phyloP scores from a whole-genome alignment of 2,329 filamentous ascomycete species.

The Endoconidiophora polonica region DNA sequence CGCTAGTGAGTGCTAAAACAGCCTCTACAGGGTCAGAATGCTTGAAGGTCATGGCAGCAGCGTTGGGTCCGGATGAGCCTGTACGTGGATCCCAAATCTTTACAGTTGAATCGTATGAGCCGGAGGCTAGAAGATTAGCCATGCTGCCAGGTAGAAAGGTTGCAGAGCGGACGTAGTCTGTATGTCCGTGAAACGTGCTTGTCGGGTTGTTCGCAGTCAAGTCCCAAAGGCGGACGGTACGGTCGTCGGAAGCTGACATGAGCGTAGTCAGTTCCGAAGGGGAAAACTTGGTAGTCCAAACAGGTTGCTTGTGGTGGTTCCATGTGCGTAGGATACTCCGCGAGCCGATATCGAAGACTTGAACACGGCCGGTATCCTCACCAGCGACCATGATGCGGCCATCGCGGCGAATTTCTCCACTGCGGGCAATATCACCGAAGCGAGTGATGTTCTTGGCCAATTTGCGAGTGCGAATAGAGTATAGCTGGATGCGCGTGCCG shows the following conservation, averaged over 20 bases:
- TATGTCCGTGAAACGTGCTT: conserved; percentile 68
- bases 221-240: conserved; percentile 88
- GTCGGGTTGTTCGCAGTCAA: conserved; percentile 63
- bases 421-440: conserved; percentile 81
- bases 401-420: conserved; percentile 75
- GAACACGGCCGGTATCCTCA: conserved; percentile 79
- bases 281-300: conserved; percentile 87
- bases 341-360: conserved; percentile 82
- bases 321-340: conserved; percentile 90
- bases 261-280: conserved; percentile 70
- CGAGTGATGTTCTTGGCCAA: conserved; percentile 85
- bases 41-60: conserved; percentile 79
- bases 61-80: conserved; percentile 29
- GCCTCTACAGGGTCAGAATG: conserved; percentile 78
- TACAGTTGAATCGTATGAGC: conserved; percentile 89
- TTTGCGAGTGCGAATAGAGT: conserved; percentile 81
- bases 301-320: conserved; percentile 84
- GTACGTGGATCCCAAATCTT: conserved; percentile 82
- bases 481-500: conserved; percentile 82
- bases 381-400: conserved; percentile 79
- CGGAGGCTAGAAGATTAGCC: conserved; percentile 67
- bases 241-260: conserved; percentile 83
- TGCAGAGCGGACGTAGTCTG: conserved; percentile 81
- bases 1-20: conserved; percentile 73
- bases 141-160: conserved; percentile 62